Percentiles rank a stretch among this genome's conserved stretches.
These are phyloP conservation scores for Aspergillus sojae DNA, from an alignment of 2,329 filamentous ascomycete species.

Conservation along the genomic window DNA sequence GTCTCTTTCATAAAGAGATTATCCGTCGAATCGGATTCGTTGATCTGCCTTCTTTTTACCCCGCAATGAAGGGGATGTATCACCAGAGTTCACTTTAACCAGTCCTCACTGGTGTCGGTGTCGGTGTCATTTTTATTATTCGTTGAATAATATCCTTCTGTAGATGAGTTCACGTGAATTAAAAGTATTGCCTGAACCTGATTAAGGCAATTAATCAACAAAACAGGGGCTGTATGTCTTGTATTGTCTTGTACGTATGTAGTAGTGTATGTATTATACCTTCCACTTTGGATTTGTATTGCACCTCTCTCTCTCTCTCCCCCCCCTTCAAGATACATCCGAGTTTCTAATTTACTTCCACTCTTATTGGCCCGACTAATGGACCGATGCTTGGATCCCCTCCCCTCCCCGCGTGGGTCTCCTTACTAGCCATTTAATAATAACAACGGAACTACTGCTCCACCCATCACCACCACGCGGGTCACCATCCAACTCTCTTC, in stretches of 20 bases:
- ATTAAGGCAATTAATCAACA: too few relatives aligned
- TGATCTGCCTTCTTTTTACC: neutral
- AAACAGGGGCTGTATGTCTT: too few relatives aligned
- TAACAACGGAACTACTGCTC: neutral
- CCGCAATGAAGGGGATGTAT: neutral
- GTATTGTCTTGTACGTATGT: too few relatives aligned
- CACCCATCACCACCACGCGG: neutral
- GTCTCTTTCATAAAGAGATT: neutral
- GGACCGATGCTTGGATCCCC: neutral
- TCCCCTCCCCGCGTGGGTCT: neutral
- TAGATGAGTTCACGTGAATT: too few relatives aligned
- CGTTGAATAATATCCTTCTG: too few relatives aligned
- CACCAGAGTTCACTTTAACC: neutral
- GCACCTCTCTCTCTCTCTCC: neutral
- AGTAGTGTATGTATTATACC: too few relatives aligned
- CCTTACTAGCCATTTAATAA: neutral
- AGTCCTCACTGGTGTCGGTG: neutral
- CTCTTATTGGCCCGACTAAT: neutral
- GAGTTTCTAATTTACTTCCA: neutral
- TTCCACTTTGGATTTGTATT: too few relatives aligned
- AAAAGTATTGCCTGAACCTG: too few relatives aligned
- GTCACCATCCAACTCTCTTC: neutral
- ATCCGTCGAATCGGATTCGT: neutral
- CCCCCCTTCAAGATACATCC: too few relatives aligned
- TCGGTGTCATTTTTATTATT: neutral